Base-by-base conservation (phyloP, 2,329 filamentous ascomycete species). In the Incumbomyces lentus region DNA sequence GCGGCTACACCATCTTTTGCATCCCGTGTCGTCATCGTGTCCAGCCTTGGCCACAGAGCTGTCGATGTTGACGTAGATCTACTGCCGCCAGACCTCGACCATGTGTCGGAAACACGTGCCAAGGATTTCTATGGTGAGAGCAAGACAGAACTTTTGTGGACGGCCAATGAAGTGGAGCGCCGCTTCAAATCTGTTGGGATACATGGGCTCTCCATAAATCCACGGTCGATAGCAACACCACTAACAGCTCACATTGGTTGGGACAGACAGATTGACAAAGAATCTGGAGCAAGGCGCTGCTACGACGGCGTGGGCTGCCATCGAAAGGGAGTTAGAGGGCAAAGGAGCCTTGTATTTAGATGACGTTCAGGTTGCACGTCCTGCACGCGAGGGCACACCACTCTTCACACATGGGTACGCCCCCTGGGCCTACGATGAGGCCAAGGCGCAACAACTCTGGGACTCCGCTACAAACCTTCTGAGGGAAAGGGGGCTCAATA, bases 71-170 rank as follows among this genome's bases (percentile, higher is more conserved):
- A 62, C 18, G 63, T 62, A 33, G 58, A 68, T 47, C 61, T 71
- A 56, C 60, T 68, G 41, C 31, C 31, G 31, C 31, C 31, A 33
- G 31, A n/a, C 31, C 10, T 33, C 31, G 10, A 33, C 31, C 61
- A 70, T 55, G 60, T 66, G 57, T 60, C 62, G 43, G 61, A 62
- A 19, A 52, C 57, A 16, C 59, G 53, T 14, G 54, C 50, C 1
- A 65, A 66, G 49, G 44, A 40, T 2, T 61, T 67, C 0, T 77
- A 77, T 44, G 67, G 64, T 0, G 67, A 73, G 51, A 62, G 63
- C 49, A 78, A 77, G 54, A 66, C 66, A 1, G 70, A 73, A 16
- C 73, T 72, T 47, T 66, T 75, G 26, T 70, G 65, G 53, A 67
- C 71, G 42, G 68, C 72, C 3, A 72, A 69, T 50, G 66, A 73